Evolutionary conservation across 78 protist species (phyloP), one percentile per base, ranked within the genome.

Genomic region (Bodo saltans): DNA sequence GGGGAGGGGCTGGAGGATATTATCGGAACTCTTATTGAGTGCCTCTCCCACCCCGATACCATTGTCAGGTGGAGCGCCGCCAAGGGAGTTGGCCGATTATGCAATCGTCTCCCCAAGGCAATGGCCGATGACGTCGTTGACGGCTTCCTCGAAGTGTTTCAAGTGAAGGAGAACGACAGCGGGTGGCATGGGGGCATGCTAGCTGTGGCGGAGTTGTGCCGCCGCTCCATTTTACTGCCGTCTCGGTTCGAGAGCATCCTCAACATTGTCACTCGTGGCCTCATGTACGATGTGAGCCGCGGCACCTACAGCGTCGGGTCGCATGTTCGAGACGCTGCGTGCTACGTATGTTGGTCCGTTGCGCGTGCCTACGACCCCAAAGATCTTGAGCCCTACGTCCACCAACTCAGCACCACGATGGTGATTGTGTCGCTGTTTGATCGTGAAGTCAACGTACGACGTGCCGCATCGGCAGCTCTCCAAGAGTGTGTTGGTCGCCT

Each of bases 381-480:
- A 0, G 72, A 89, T 21, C 11, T 92, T 28, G 34, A 26, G 28
- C 34, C 68, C 17, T 87, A 85, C 42, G 68, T 81, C 12, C 17
- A 33, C 23, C 29, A 0, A 0, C 41, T 90, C 30, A 73, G 88
- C 3, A 0, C 60, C 34, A 71, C 75, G 40, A 81, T 93, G 30
- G 52, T 93, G 8, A 68, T 53, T 11, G 70, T 67, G 1, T 83
- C 92, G n/a, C 34, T 30, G 32, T 86, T 84, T 32, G 97, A 94
- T 73, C 74, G 93, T 29, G 97, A 97, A 84, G 86, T 96, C n/a
- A 91, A 95, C 88, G 87, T 93, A 79, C 78, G 99, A 23, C 88
- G 98, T 40, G 97, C 99, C 0, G 99, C 99, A n/a, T 37, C 96
- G 0, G 99, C 99, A 4, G 98, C 99, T 33, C 94, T 93, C 80